Conservation (phyloP, 1,284 basidiomycete species). For the Coriolopsis trogii region DNA sequence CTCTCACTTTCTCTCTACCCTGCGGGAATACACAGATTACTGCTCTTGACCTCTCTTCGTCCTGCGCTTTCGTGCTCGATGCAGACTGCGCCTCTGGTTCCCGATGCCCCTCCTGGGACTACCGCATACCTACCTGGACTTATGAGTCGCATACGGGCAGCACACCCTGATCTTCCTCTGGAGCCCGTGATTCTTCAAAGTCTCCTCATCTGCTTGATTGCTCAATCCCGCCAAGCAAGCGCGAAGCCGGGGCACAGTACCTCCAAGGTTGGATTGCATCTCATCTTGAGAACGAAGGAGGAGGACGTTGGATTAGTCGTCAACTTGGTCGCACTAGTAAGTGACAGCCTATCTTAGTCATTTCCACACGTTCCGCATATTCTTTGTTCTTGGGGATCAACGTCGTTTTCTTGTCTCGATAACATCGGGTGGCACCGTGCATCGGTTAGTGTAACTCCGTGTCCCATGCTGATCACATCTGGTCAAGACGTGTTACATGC, state of each 20-base stretch:
- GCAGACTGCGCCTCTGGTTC: neutral
- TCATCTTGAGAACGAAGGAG: conserved; percentile 62
- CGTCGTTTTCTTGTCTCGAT: too few species aligned
- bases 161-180: conserved; percentile 49
- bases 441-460: too few species aligned
- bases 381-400: too few species aligned
- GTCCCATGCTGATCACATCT: too few species aligned
- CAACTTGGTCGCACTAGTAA: conserved; percentile 57
- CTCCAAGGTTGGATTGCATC: conserved; percentile 14
- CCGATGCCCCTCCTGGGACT: conserved; percentile 42
- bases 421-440: too few species aligned
- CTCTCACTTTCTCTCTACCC: too few species aligned
- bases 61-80: neutral
- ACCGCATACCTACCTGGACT: conserved; percentile 56
- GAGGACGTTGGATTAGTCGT: conserved; percentile 59
- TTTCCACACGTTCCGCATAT: too few species aligned
- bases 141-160: conserved; percentile 46
- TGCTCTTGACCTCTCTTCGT: neutral
- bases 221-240: conserved; percentile 30
- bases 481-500: too few species aligned
- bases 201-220: conserved; percentile 63
- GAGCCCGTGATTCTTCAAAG: conserved; percentile 68
- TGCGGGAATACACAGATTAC: neutral
- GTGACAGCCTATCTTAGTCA: conserved; percentile 27
- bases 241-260: neutral